A percentile compares a stretch with the other conserved stretches of the same genome.
Conservation (phyloP, 257 asterid genomes). For the Petunia secreta region DNA sequence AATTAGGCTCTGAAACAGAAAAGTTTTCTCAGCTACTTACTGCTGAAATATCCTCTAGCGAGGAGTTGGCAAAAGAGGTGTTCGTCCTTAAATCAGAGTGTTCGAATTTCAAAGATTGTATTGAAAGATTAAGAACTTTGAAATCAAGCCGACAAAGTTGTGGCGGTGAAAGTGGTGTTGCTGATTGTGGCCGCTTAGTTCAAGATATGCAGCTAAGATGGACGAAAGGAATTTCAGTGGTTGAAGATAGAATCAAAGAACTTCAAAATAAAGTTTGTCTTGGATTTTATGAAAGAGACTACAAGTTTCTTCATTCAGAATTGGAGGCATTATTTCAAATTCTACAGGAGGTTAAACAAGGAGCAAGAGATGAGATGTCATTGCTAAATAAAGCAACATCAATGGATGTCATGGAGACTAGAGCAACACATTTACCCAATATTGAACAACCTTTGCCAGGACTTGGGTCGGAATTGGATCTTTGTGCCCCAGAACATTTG, state of each 20-base stretch:
- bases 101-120: slow-evolving; percentile 62
- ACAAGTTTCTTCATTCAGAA: slow-evolving; percentile 59
- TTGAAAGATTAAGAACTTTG: slow-evolving; percentile 52
- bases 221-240: slow-evolving; percentile 55
- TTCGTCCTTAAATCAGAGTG: slow-evolving; percentile 68
- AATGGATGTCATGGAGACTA: slow-evolving; percentile 43
- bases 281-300: slow-evolving; percentile 56
- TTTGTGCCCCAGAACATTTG: slow-evolving; percentile 72
- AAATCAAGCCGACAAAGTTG: slow-evolving; percentile 52
- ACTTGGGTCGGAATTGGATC: slow-evolving; percentile 70
- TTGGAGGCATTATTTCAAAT: slow-evolving; percentile 60
- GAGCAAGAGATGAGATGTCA: slow-evolving; percentile 46
- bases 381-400: slow-evolving; percentile 37
- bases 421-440: slow-evolving; percentile 31
- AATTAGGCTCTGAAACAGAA: slow-evolving; percentile 65
- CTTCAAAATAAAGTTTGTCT: slow-evolving; percentile 58
- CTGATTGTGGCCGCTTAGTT: slow-evolving; percentile 45
- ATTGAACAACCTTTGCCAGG: slow-evolving; percentile 48
- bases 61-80: slow-evolving; percentile 68
- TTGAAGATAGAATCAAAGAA: slow-evolving; percentile 66
- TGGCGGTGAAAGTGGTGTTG: slow-evolving; percentile 34
- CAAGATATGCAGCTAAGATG: slow-evolving; percentile 48
- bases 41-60: slow-evolving; percentile 67
- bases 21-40: slow-evolving; percentile 56
- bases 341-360: slow-evolving; percentile 60